Conservation (phyloP, 495 filamentous ascomycete species). For the Sordaria brevicollis region DNA sequence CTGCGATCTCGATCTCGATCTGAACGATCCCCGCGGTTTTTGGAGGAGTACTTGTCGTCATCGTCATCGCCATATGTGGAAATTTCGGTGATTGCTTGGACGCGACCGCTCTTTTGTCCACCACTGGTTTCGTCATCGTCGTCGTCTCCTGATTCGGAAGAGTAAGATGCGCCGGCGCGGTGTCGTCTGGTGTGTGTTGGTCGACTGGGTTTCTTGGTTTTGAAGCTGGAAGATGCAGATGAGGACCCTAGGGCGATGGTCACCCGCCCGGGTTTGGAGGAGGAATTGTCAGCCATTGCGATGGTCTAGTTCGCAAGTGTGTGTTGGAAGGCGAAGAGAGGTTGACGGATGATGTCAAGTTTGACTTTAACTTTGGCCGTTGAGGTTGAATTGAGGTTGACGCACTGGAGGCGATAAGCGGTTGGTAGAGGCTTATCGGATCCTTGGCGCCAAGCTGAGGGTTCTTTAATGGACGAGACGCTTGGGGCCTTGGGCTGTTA, state of each 20-base stretch:
- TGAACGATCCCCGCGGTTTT: background rate
- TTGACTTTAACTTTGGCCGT: background rate
- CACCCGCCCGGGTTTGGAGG: background rate
- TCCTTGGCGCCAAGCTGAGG: no score
- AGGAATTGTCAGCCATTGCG: no score
- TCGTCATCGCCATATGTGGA: background rate
- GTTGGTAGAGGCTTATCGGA: background rate
- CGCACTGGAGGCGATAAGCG: background rate
- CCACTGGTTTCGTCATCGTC: background rate
- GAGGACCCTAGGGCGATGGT: slow-evolving; percentile 3
- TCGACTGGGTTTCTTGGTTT: background rate
- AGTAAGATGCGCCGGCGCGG: background rate
- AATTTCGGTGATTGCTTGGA: background rate
- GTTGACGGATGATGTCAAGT: background rate
- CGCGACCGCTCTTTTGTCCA: background rate
- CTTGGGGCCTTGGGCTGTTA: no score
- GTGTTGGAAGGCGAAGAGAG: no score
- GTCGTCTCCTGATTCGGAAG: slow-evolving; percentile 9
- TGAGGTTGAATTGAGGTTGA: background rate
- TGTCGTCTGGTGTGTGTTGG: background rate
- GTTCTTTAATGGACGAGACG: no score
- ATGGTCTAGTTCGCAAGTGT: no score
- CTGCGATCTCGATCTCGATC: no score
- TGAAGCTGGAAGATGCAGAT: background rate
- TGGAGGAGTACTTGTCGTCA: background rate